Conservation (phyloP, 1,284 basidiomycete genomes). For the Austroboletus rostrupii region DNA sequence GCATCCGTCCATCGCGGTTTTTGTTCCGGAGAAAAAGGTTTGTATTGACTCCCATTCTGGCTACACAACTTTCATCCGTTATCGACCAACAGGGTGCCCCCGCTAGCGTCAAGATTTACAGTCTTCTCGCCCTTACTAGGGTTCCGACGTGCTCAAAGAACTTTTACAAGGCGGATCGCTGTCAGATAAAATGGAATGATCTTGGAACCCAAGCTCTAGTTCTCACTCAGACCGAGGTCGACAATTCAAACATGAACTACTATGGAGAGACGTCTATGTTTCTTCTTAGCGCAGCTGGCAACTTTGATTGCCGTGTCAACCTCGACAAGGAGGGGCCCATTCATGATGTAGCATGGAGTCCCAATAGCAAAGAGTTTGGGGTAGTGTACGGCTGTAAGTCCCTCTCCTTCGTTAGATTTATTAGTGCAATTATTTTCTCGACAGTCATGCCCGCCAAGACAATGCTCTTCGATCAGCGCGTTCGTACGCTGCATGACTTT, state of each 20-base stretch:
- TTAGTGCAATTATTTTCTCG: conserved; percentile 3
- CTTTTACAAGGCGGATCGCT: conserved; percentile 95
- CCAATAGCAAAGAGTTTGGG: conserved; percentile 95
- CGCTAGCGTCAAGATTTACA: conserved; percentile 84
- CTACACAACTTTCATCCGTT: conserved; percentile 1
- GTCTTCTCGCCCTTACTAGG: conserved; percentile 58
- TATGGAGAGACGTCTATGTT: conserved; percentile 97
- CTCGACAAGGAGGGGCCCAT: conserved; percentile 98
- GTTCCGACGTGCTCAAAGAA: conserved; percentile 78
- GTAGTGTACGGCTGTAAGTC: conserved; percentile 93
- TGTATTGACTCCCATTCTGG: neutral
- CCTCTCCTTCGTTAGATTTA: neutral
- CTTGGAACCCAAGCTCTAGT: conserved; percentile 86
- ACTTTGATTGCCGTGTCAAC: conserved; percentile 89
- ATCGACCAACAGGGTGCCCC: conserved; percentile 68
- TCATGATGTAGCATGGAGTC: conserved; percentile 95
- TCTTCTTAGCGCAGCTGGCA: conserved; percentile 90
- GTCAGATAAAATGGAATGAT: conserved; percentile 94
- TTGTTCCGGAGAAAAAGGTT: conserved; percentile 91
- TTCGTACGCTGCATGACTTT: conserved; percentile 87
- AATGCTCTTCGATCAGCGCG: conserved; percentile 88
- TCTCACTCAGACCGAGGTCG: conserved; percentile 93
- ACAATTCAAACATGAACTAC: conserved; percentile 96
- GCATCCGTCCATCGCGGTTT: conserved; percentile 84
- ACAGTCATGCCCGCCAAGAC: conserved; percentile 94